Evolutionary conservation across 441 rosid genomes (phyloP).

Genomic region (Croton setiger): DNA sequence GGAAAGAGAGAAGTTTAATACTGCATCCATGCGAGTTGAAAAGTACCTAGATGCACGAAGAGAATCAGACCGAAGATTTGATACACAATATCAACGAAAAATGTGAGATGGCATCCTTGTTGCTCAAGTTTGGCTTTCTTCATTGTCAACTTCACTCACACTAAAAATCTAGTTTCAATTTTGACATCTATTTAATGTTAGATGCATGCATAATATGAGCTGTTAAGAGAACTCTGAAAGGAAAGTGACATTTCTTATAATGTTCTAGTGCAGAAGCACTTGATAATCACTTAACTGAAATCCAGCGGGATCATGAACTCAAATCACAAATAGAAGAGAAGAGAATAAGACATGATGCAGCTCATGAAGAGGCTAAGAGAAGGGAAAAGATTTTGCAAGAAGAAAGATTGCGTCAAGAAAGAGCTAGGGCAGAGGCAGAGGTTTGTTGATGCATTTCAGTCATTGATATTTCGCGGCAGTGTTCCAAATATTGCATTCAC

Average conservation of each 20-base stretch:
- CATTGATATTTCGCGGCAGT: too few relatives aligned
- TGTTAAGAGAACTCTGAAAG: slow-evolving; percentile 5
- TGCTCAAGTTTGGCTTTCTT: slow-evolving; percentile 11
- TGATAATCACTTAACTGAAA: slow-evolving; percentile 76
- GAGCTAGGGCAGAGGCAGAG: slow-evolving; percentile 84
- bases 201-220: neutral
- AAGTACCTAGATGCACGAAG: slow-evolving; percentile 61
- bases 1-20: slow-evolving; percentile 45
- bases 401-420: slow-evolving; percentile 76
- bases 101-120: slow-evolving; percentile 44
- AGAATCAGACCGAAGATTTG: slow-evolving; percentile 71
- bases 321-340: slow-evolving; percentile 93
- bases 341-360: slow-evolving; percentile 79
- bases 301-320: slow-evolving; percentile 77
- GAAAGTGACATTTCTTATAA: slow-evolving; percentile 9
- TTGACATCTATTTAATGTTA: slow-evolving; percentile 6
- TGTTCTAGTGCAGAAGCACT: slow-evolving; percentile 84
- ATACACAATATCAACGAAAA: slow-evolving; percentile 78
- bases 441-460: slow-evolving; percentile 37
- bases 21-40: slow-evolving; percentile 50
- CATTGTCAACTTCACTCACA: neutral
- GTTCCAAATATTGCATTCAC: too few relatives aligned
- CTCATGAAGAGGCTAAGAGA: slow-evolving; percentile 83
- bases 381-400: slow-evolving; percentile 73
- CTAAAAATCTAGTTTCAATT: neutral